Base-by-base conservation (phyloP, 1,284 basidiomycete species). In the Hypsizygus ulmarius region DNA sequence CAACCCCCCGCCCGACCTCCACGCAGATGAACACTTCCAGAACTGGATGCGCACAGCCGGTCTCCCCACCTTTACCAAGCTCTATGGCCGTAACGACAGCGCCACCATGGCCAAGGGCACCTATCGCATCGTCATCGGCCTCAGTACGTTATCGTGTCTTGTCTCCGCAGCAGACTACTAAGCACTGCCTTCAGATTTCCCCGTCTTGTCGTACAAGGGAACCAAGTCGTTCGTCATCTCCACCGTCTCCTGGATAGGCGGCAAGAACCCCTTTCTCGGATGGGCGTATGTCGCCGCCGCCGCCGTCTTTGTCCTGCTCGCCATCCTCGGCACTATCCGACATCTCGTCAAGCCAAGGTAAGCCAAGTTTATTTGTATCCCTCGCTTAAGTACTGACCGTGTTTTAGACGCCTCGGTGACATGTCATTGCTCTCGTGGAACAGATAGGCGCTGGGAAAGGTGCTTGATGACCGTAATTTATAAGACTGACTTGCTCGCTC, bases 41-140 rank as follows among this genome's bases (percentile, higher is more conserved):
- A 95, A 98, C 59, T 99, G 97, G 97, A 99, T 99, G 97, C 84
- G 96, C 52, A 96, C 93, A 1, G 93, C 97, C 1, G 96, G 95
- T 16, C 72, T 99, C 46, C 96, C 97, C 0, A 97, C 95, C 1
- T 99, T 99, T 71, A 85, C 93, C 36, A 98, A 98, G 70, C 73
- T 98, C 15, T 98, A 90, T 66, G 93, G 86, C 21, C 78, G 97
- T 51, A 98, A 98, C 67, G 96, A 98, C 62, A 67, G 80, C 25
- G 75, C 85, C 27, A 72, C 72, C 33, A 84, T 99, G 77, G 58
- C 62, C 8, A 75, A 81, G 39, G 97, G 94, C 4, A 76, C 71
- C 32, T 99, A 99, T 66, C 70, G 80, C 55, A 78, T 98, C 44
- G 71, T 75, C 32, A 81, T 95, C 52, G 81, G 83, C 57, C 81